Base-by-base conservation (phyloP, 1,284 basidiomycete genomes). In the Erythrobasidium hasegawianum region DNA sequence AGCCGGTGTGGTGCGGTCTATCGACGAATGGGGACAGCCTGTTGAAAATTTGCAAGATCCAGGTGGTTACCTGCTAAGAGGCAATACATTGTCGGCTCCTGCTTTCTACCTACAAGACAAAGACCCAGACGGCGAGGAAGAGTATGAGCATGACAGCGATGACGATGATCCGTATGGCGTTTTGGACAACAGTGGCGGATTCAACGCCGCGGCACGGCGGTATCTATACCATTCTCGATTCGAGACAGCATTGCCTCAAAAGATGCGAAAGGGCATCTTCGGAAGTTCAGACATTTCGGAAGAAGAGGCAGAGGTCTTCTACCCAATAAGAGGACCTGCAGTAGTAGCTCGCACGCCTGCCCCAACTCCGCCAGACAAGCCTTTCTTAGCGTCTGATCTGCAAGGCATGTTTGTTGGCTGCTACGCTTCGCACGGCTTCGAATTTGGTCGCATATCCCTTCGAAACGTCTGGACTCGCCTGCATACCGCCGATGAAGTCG, bases 351-450 rank as follows among this genome's bases (percentile, higher is more conserved):
- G 5, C 50, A 24, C 5, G 26, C 16, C 50, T 3, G n/a, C 50
- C 3, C 16, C n/a, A 9, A 29, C 11, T 13, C 13, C 24, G 55
- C 55, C 33, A 4, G 27, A 33, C 20, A 33, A 38, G 14, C 64
- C 64, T 14, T 57, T 67, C 38, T 26, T 59, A 18, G 64, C 64
- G 27, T 13, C n/a, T 11, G 52, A 47, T 5, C 57, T 67, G 14
- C 45, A 59, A 26, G 64, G 64, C 20, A 29, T 67, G 8, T 67
- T 57, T 57, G 64, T 56, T 16, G 64, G 64, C 47, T 41, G 57
- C 22, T 67, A 67, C 40, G 56, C 64, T 18, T 39, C 57, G 3
- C 64, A 67, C 26, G 64, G 64, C 1, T 45, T 43, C 33, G 64
- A 67, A 22, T 67, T 67, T 33, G 64, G 64, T 1, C 24, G 39